phyloP scores from a whole-genome alignment of 352 stramenopile species.

The Phytopythium chamaehyphon region DNA sequence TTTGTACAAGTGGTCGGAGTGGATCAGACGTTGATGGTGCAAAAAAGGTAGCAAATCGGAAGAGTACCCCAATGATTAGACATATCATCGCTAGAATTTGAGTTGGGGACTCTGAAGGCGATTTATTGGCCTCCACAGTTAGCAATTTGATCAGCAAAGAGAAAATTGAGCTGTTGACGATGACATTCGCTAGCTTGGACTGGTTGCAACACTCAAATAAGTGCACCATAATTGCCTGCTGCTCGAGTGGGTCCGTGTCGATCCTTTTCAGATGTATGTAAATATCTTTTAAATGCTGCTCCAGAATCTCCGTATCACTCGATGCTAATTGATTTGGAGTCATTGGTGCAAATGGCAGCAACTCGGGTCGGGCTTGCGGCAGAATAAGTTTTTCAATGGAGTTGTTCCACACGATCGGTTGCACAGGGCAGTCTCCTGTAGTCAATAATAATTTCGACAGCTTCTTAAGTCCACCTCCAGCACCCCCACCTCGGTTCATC shows the following conservation, averaged over 20 bases:
- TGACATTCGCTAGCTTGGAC: slow-evolving; percentile 65
- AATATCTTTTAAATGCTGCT: slow-evolving; percentile 71
- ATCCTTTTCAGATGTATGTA: slow-evolving; percentile 60
- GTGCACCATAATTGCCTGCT: slow-evolving; percentile 50
- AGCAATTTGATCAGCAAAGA: slow-evolving; percentile 57
- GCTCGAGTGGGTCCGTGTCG: slow-evolving; percentile 22
- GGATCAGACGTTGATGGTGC: slow-evolving; percentile 52
- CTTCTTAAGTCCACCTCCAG: slow-evolving; percentile 34
- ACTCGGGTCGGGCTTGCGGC: slow-evolving; percentile 17
- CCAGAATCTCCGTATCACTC: slow-evolving; percentile 41
- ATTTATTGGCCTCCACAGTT: slow-evolving; percentile 12
- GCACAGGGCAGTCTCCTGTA: slow-evolving; percentile 45
- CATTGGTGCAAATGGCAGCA: slow-evolving; percentile 36
- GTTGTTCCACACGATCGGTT: slow-evolving; percentile 55
- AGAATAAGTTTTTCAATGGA: slow-evolving; percentile 37
- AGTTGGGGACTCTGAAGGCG: neutral
- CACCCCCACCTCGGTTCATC: slow-evolving; percentile 26
- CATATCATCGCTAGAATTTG: slow-evolving; percentile 36
- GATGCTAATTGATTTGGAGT: slow-evolving; percentile 37
- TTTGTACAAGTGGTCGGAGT: slow-evolving; percentile 39
- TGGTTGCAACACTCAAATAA: slow-evolving; percentile 52
- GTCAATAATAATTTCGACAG: slow-evolving; percentile 58
- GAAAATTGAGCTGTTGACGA: slow-evolving; percentile 81
- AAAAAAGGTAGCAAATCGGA: slow-evolving; percentile 72
- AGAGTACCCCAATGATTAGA: slow-evolving; percentile 59